A percentile compares a stretch with the other conserved stretches of the same genome.
Evolutionary conservation across 257 asterid species (phyloP).

Genomic region (Nicotiana undulata): DNA sequence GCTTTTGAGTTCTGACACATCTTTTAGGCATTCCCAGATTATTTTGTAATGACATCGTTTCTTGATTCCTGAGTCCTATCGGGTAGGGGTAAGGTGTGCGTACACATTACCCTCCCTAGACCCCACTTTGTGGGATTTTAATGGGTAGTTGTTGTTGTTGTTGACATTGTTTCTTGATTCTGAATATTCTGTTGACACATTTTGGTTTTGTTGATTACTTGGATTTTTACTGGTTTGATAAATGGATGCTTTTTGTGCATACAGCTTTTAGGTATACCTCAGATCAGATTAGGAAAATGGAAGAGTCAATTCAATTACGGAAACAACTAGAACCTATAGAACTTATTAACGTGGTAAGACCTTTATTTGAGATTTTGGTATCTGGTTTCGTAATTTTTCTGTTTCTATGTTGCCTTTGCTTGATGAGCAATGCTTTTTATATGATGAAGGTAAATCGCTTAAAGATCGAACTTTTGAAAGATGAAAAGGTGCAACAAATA

Average conservation of each 20-base stretch:
- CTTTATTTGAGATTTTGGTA: slow-evolving; percentile 7
- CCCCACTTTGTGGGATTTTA: too few species aligned
- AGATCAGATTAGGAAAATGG: slow-evolving; percentile 75
- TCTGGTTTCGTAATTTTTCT: neutral
- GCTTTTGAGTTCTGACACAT: neutral
- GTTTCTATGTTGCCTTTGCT: neutral
- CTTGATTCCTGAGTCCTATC: too few species aligned
- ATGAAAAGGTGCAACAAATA: slow-evolving; percentile 47
- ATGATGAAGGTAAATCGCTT: slow-evolving; percentile 47
- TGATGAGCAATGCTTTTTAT: neutral
- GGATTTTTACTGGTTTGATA: neutral
- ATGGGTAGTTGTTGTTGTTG: too few species aligned
- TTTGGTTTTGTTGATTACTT: neutral
- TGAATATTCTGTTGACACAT: neutral
- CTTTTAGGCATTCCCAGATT: neutral
- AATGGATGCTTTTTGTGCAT: neutral
- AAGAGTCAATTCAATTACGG: slow-evolving; percentile 69
- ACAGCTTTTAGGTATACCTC: slow-evolving; percentile 63
- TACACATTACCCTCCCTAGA: too few species aligned
- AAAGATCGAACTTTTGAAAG: slow-evolving; percentile 31
- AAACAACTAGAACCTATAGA: slow-evolving; percentile 65
- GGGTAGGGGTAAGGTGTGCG: too few species aligned
- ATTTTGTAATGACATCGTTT: neutral
- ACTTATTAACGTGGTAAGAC: slow-evolving; percentile 70
- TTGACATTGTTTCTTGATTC: too few species aligned